Conservation (phyloP, 768 basidiomycete species). For the Serpula lacrymans region DNA sequence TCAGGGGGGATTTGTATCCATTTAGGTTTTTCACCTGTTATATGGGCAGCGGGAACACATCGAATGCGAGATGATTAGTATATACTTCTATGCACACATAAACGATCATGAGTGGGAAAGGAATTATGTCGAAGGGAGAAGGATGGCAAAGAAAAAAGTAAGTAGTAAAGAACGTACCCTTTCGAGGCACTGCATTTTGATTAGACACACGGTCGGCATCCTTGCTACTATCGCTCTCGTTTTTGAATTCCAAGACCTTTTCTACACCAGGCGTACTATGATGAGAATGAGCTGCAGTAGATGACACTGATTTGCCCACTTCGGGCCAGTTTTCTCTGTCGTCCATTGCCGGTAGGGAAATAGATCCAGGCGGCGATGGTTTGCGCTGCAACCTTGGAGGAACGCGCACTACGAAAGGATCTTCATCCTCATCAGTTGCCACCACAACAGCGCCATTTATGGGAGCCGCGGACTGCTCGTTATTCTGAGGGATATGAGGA, state of each 20-base stretch:
- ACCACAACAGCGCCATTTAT: no score
- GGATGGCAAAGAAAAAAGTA: background rate
- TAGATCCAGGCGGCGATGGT: slow-evolving; percentile 21
- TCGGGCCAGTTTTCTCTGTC: slow-evolving; percentile 45
- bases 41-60: slow-evolving; percentile 5
- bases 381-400: slow-evolving; percentile 30
- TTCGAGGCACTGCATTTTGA: slow-evolving; percentile 30
- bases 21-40: slow-evolving; percentile 53
- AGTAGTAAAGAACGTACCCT: slow-evolving; percentile 31
- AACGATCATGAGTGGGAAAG: no score
- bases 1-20: slow-evolving; percentile 58
- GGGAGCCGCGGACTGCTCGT: no score
- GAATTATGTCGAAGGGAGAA: background rate
- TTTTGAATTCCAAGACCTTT: slow-evolving; percentile 3
- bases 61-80: slow-evolving; percentile 5
- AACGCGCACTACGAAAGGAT: slow-evolving; percentile 45
- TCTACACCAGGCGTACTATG: slow-evolving; percentile 9
- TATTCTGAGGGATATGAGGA: no score
- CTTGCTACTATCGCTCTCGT: background rate
- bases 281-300: slow-evolving; percentile 11
- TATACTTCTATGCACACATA: no score
- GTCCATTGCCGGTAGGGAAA: slow-evolving; percentile 23
- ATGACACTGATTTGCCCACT: slow-evolving; percentile 31
- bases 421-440: slow-evolving; percentile 25
- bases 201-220: slow-evolving; percentile 14